Evolutionary conservation across 768 basidiomycete genomes (phyloP), one percentile per base, ranked within the genome.

Genomic region (Lactifluus echinatus): DNA sequence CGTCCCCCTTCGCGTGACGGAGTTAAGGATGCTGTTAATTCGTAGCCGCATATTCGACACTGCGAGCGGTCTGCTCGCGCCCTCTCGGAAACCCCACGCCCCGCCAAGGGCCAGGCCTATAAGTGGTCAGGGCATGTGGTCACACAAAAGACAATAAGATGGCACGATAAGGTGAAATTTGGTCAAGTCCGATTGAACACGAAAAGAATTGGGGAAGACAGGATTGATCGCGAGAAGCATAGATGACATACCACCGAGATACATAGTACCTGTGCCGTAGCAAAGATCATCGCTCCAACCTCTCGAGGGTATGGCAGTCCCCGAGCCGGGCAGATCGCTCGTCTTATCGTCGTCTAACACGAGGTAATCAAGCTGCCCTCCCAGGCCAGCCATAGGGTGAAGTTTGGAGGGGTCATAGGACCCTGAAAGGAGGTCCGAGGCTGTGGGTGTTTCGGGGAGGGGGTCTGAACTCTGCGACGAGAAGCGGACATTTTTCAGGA

Each of bases 261-360:
- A 99, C 76, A 93, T 96, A 64, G 94, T 94, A 62, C 96, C 96
- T 66, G 94, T 97, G 68, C 96, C 96, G 74, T 98, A 97, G 81
- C 93, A 97, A 59, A 99, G 75, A 76, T 99, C 96, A 76, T 99
- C 96, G 75, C 92, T 90, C 94, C 93, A 98, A 62, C 96, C 93
- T 76, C 96, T 79, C 70, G 87, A 89, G 65, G 94, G 93, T 63
- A 99, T 82, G 57, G 94, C 93, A 59, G 89, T 93, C 65, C 79
- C 81, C 65, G 89, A 83, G 50, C 96, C 96, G 68, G 92, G 92
- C 60, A 96, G 76, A 53, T 91, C 84, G 71, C 74, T 92, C 65
- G 86, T 85, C 77, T 98, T 95, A 75, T 95, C 95, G 72, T 99
- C 96, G 62, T 98, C 95, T 57, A 99, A 80, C 65, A 90, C 79